Evolutionary conservation across 2,329 filamentous ascomycete species (phyloP).

Genomic region (Pseudogymnoascus sp.): DNA sequence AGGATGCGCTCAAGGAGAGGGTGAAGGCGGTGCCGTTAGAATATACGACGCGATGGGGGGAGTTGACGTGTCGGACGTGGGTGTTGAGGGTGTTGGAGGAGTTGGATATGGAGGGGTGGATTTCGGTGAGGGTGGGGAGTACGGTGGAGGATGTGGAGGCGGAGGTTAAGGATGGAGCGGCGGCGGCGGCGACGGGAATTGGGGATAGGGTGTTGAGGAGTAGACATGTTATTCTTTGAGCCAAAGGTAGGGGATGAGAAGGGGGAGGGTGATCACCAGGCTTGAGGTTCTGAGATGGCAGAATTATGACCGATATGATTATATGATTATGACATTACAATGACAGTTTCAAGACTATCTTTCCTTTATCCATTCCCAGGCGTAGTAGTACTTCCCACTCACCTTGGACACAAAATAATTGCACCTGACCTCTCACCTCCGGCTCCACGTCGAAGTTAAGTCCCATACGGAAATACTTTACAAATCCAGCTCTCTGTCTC

Average conservation of each 20-base stretch:
- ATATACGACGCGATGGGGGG: background rate
- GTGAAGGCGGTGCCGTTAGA: background rate
- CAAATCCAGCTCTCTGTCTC: too few relatives aligned
- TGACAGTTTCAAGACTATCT: too few relatives aligned
- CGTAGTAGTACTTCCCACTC: too few relatives aligned
- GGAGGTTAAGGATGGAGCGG: background rate
- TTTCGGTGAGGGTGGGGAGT: background rate
- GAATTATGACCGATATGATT: background rate
- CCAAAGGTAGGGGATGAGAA: background rate
- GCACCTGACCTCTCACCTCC: too few relatives aligned
- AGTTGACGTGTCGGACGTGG: background rate
- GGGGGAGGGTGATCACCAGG: background rate
- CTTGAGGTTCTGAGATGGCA: background rate
- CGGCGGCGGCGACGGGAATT: background rate
- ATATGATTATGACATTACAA: background rate
- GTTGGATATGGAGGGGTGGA: background rate
- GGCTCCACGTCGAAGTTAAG: too few relatives aligned
- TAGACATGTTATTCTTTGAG: constrained; percentile 1
- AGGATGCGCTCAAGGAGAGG: background rate
- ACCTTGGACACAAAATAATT: too few relatives aligned
- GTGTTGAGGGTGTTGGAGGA: background rate
- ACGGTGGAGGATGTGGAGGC: background rate
- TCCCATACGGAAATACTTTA: too few relatives aligned
- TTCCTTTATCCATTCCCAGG: too few relatives aligned
- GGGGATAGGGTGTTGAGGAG: background rate